Conservation (phyloP, 805 yeast species). For the Ogataea nitratoaversa region DNA sequence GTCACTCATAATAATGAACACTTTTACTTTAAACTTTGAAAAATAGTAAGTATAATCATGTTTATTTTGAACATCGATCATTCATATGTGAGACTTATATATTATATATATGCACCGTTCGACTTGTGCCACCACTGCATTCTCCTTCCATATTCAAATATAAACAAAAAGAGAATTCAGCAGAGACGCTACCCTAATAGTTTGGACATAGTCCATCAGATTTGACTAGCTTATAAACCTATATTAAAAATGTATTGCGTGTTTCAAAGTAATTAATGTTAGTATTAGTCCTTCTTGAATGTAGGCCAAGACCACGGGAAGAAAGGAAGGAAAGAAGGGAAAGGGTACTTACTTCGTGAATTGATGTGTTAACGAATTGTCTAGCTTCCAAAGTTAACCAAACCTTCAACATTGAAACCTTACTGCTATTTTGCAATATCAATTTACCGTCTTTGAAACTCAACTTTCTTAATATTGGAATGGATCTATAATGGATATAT, state of each 20-base stretch:
- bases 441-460: constrained; percentile 68
- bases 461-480: constrained; percentile 80
- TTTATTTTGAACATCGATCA: too few relatives aligned
- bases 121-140: too few relatives aligned
- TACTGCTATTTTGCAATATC: constrained; percentile 50
- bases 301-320: too few relatives aligned
- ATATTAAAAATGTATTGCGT: too few relatives aligned
- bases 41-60: too few relatives aligned
- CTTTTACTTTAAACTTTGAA: too few relatives aligned
- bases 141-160: background rate
- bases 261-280: constrained; percentile 4
- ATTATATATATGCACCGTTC: too few relatives aligned
- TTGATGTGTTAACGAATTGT: constrained; percentile 77
- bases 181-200: constrained; percentile 29
- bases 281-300: constrained; percentile 9
- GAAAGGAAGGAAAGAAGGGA: background rate
- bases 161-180: background rate
- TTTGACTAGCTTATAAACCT: constrained; percentile 52
- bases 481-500: constrained; percentile 43
- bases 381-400: constrained; percentile 90
- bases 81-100: too few relatives aligned
- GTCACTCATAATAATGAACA: too few relatives aligned
- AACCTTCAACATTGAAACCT: constrained; percentile 79
- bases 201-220: constrained; percentile 67
- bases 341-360: constrained; percentile 62